phyloP scores from a whole-genome alignment of 352 stramenopile species.

The Peronospora destructor region DNA sequence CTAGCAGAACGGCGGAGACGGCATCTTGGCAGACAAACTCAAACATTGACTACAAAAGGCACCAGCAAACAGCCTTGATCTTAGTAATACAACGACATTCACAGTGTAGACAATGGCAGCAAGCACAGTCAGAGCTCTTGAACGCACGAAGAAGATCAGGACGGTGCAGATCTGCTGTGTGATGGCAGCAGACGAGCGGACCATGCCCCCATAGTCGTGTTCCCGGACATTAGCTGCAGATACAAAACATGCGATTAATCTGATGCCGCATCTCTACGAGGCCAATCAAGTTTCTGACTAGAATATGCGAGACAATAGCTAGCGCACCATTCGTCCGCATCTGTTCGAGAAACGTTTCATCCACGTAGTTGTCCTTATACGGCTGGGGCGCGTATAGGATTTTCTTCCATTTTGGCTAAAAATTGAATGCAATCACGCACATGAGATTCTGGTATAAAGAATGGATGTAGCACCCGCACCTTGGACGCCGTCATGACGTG shows the following conservation, averaged over 20 bases:
- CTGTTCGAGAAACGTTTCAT: conserved; percentile 85
- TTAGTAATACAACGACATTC: not conserved
- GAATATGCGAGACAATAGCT: not conserved
- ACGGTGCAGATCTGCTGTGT: conserved; percentile 86
- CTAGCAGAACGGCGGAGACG: conserved; percentile 51
- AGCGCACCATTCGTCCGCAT: conserved; percentile 83
- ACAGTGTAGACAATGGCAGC: not conserved
- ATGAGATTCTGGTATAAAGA: conserved; percentile 1
- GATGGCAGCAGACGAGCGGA: conserved; percentile 76
- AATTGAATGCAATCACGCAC: not conserved
- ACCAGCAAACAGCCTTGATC: not conserved
- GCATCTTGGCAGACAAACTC: conserved; percentile 51
- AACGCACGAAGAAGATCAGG: conserved; percentile 83
- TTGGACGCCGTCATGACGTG: conserved; percentile 12
- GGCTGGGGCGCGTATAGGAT: conserved; percentile 84
- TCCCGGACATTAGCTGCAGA: conserved; percentile 67
- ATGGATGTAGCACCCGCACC: conserved; percentile 9
- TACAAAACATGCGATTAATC: not conserved
- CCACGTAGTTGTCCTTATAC: conserved; percentile 88
- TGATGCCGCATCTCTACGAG: not conserved
- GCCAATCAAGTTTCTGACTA: not conserved
- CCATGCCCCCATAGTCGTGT: conserved; percentile 80
- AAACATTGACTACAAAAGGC: conserved; percentile 52
- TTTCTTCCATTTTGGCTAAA: conserved; percentile 64
- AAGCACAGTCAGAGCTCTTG: not conserved